Evolutionary conservation across 1,284 basidiomycete species (phyloP).

Genomic region (Rhodotorula sp.): DNA sequence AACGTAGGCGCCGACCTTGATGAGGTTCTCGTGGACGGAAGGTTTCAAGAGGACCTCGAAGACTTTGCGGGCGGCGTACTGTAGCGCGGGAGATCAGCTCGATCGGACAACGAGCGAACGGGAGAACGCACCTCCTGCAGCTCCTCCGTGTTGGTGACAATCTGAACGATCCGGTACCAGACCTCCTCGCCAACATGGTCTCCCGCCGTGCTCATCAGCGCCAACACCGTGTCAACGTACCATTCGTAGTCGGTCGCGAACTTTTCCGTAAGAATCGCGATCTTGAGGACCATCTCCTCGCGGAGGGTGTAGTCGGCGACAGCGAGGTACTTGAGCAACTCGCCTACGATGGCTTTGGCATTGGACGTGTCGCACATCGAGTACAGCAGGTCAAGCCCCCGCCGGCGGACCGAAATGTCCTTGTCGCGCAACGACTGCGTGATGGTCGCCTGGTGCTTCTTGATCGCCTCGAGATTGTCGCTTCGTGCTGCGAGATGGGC

Average conservation of each 20-base stretch:
- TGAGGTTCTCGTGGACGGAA: conserved; percentile 84
- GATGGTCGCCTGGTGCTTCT: conserved; percentile 93
- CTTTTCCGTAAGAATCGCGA: conserved; percentile 96
- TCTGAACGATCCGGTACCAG: conserved; percentile 98
- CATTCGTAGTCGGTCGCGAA: conserved; percentile 73
- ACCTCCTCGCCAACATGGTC: conserved; percentile 99
- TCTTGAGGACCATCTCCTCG: conserved; percentile 98
- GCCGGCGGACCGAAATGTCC: conserved; percentile 91
- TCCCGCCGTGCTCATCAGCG: conserved; percentile 85
- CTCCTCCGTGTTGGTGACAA: conserved; percentile 97
- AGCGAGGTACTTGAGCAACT: conserved; percentile 85
- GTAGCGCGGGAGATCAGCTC: conserved; percentile 32
- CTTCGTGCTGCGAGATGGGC: conserved; percentile 93
- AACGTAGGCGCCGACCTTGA: conserved; percentile 96
- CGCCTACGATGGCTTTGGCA: conserved; percentile 89
- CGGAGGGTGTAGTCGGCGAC: conserved; percentile 93
- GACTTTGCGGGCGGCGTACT: conserved; percentile 91
- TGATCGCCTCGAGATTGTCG: conserved; percentile 78
- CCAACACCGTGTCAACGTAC: conserved; percentile 92
- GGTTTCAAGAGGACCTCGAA: conserved; percentile 85
- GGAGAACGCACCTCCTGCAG: conserved; percentile 52
- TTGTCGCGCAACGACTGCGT: conserved; percentile 91
- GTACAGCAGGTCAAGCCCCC: conserved; percentile 92
- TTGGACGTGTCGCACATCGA: conserved; percentile 98
- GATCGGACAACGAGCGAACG: not conserved